Evolutionary conservation across 768 basidiomycete species (phyloP), one percentile per base, ranked within the genome.

Genomic region (Plicaturopsis crispa): DNA sequence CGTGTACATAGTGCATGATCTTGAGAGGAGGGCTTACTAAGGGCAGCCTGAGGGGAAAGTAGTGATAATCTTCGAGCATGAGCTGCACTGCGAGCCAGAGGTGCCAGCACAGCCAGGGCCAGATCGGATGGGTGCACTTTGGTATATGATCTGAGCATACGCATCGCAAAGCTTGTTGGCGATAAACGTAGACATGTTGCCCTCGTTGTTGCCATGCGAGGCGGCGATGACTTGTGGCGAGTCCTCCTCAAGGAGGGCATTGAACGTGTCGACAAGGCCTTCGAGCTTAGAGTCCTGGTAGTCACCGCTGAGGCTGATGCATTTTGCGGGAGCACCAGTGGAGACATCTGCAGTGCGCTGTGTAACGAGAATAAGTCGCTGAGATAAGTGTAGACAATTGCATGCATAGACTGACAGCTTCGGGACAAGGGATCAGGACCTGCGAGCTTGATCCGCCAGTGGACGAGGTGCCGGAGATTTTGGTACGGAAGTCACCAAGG

Each of bases 81-180:
- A 19, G 7, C 37, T 35, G 33, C 40, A 31, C 37, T 56, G 54
- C 5, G 48, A 49, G n/a, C 61, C 61, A 8, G 53, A 54, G 28
- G 61, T 60, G 39, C 62, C 63, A 21, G 56, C 60, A 39, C 63
- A 61, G 23, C 63, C 64, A 6, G 64, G 61, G 1, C 58, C 53
- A 52, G 61, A 63, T n/a, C 65, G 44, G 42, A 64, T 51, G 18
- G 58, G 59, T 7, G 51, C 48, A 13, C 63, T 61, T 31, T 55
- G 57, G 8, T 59, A 57, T 31, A 59, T 58, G 18, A 66, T 55
- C 45, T 57, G 56, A 37, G 47, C 45, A 43, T 59, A 61, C 13
- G 52, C 54, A 39, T 61, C 59, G 48, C 60, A 66, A 24, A 66
- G 40, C 16, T 43, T 42, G 61, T 38, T 6, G 35, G 26, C 14